A percentile compares a stretch with the other conserved stretches of the same genome.
phyloP scores from a whole-genome alignment of 805 yeast genomes.

The Saccharomycopsis selenospora region DNA sequence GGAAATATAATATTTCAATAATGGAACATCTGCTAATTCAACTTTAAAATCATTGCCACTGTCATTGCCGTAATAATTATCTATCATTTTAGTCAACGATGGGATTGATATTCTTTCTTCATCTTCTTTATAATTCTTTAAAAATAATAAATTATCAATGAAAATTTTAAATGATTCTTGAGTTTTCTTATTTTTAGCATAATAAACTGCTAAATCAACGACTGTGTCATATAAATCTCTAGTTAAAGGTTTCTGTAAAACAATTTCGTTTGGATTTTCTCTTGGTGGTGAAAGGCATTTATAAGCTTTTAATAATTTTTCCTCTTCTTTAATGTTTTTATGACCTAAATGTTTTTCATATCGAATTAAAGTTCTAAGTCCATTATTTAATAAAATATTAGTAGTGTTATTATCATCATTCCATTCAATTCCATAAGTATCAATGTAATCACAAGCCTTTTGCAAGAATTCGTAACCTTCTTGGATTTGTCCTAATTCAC shows the following conservation, averaged over 20 bases:
- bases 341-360: not conserved
- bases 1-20: constrained; percentile 36
- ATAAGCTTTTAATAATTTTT: constrained; percentile 6
- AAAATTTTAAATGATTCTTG: constrained; percentile 31
- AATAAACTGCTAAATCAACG: constrained; percentile 25
- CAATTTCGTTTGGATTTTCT: constrained; percentile 19
- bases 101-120: constrained; percentile 9
- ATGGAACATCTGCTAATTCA: constrained; percentile 26
- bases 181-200: constrained; percentile 21
- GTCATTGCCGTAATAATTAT: constrained; percentile 7
- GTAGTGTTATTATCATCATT: constrained; percentile 24
- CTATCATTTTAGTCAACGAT: constrained; percentile 1
- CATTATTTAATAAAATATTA: constrained; percentile 28
- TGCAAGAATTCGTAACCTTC: constrained; percentile 26
- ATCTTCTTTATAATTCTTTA: constrained; percentile 26
- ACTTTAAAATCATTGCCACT: constrained; percentile 18
- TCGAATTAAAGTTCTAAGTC: constrained; percentile 22
- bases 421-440: not conserved
- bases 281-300: constrained; percentile 22
- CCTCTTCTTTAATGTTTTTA: not conserved
- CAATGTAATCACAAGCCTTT: constrained; percentile 23
- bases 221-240: constrained; percentile 24
- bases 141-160: constrained; percentile 28
- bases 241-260: constrained; percentile 11
- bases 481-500: constrained; percentile 24